Percentiles rank a stretch among this genome's conserved stretches.
Conservation (phyloP, 169 alveolate genomes). For the Cyclospora cayetanensis region DNA sequence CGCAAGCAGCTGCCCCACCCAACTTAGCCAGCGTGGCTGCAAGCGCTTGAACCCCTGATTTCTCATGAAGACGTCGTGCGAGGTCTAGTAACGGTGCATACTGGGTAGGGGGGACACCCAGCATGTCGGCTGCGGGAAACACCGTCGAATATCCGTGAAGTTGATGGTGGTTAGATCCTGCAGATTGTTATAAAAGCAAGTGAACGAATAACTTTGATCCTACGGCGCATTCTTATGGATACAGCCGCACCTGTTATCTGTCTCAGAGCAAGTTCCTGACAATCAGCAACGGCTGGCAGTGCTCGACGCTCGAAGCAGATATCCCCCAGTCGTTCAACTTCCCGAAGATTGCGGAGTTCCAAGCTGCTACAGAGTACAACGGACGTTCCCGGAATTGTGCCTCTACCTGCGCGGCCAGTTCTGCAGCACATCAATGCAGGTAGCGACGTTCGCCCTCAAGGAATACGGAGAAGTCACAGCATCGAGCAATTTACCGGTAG, state of each 20-base stretch:
- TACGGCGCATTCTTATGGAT: neutral
- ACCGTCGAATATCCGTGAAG: neutral
- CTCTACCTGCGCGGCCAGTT: slow-evolving; percentile 64
- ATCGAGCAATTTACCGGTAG: no score
- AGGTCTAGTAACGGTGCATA: slow-evolving; percentile 23
- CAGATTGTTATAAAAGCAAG: neutral
- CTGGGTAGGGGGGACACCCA: slow-evolving; percentile 20
- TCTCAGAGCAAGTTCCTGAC: slow-evolving; percentile 45
- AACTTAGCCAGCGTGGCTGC: slow-evolving; percentile 37
- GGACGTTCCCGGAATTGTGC: slow-evolving; percentile 29
- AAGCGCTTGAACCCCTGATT: slow-evolving; percentile 41
- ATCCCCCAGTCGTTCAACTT: slow-evolving; percentile 7
- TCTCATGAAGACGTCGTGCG: slow-evolving; percentile 44
- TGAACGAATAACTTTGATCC: neutral
- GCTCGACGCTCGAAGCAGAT: slow-evolving; percentile 39
- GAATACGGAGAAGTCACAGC: no score
- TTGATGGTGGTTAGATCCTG: no score
- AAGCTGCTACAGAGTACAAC: slow-evolving; percentile 40
- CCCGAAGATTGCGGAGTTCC: slow-evolving; percentile 39
- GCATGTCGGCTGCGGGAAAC: slow-evolving; percentile 34
- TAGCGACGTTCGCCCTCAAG: neutral
- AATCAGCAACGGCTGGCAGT: slow-evolving; percentile 51
- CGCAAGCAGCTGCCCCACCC: slow-evolving; percentile 39
- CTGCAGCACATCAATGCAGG: slow-evolving; percentile 10
- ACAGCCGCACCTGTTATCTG: slow-evolving; percentile 31